A percentile compares a stretch with the other conserved stretches of the same genome.
Evolutionary conservation across 805 yeast genomes (phyloP).

Genomic region (Candida gorgasii): DNA sequence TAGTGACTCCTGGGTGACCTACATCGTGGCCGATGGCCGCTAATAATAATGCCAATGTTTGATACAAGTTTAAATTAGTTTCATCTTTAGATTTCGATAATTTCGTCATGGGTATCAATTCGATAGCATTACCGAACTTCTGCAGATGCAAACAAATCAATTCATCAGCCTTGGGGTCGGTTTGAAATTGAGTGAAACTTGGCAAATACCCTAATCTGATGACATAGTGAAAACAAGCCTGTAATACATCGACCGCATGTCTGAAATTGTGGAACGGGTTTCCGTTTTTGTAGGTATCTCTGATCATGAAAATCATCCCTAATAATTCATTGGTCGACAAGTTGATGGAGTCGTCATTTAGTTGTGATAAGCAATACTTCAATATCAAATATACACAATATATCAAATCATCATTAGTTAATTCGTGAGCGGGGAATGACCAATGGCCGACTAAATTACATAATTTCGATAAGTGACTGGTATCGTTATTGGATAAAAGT

Average conservation of each 20-base stretch:
- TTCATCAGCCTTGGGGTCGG: constrained; percentile 33
- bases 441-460: constrained; percentile 54
- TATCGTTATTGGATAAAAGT: constrained; percentile 26
- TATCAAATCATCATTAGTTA: constrained; percentile 64
- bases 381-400: constrained; percentile 61
- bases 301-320: constrained; percentile 61
- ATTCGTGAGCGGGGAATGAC: constrained; percentile 71
- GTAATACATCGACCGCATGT: constrained; percentile 94
- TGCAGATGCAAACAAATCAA: constrained; percentile 15
- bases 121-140: constrained; percentile 18
- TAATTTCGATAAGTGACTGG: constrained; percentile 26
- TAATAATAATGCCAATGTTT: constrained; percentile 61
- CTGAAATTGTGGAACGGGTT: constrained; percentile 94
- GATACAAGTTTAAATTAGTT: constrained; percentile 38
- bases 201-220: constrained; percentile 43
- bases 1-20: constrained; percentile 96
- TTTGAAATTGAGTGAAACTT: constrained; percentile 34
- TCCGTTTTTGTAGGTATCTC: constrained; percentile 79
- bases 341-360: constrained; percentile 17
- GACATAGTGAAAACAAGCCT: constrained; percentile 75
- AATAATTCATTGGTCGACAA: constrained; percentile 47
- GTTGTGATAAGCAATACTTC: constrained; percentile 39
- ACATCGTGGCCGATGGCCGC: constrained; percentile 94
- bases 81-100: constrained; percentile 9
- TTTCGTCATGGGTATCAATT: constrained; percentile 15